phyloP scores from a whole-genome alignment of 768 basidiomycete genomes.

The Hydnomerulius pinastri region DNA sequence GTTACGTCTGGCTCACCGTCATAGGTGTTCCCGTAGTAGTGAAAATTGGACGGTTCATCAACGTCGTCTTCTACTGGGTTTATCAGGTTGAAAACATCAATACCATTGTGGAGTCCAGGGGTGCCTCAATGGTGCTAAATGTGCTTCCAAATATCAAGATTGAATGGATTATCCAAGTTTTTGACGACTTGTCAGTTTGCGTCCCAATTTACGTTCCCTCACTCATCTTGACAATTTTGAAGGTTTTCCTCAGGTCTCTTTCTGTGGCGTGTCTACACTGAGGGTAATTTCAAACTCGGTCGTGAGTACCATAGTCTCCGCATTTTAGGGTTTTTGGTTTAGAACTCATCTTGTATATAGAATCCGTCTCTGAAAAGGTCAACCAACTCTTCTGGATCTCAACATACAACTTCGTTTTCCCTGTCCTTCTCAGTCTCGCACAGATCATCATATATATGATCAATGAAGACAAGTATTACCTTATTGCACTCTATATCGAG shows the following conservation, averaged over 20 bases:
- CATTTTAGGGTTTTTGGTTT: no score
- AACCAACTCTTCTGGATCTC: no score
- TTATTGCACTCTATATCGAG: no score
- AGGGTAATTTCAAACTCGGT: neutral
- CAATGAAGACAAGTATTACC: neutral
- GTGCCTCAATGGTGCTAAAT: slow-evolving; percentile 3
- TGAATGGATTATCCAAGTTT: no score
- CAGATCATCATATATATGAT: slow-evolving; percentile 1
- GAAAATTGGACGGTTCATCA: no score
- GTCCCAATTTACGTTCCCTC: neutral
- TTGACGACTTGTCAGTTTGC: slow-evolving; percentile 17
- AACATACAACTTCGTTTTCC: no score
- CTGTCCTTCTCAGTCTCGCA: no score
- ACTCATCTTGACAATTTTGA: neutral
- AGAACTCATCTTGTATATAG: no score
- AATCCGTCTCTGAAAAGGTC: no score
- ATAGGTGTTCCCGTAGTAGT: no score
- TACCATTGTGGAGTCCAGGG: neutral
- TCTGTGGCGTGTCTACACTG: slow-evolving; percentile 12
- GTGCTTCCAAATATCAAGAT: slow-evolving; percentile 11
- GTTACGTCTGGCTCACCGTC: no score
- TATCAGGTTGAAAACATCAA: slow-evolving; percentile 1
- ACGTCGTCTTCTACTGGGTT: no score
- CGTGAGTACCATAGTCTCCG: neutral
- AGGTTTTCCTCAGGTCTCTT: slow-evolving; percentile 21